Conservation (phyloP, 257 asterid genomes). For the Solanum neorickii region DNA sequence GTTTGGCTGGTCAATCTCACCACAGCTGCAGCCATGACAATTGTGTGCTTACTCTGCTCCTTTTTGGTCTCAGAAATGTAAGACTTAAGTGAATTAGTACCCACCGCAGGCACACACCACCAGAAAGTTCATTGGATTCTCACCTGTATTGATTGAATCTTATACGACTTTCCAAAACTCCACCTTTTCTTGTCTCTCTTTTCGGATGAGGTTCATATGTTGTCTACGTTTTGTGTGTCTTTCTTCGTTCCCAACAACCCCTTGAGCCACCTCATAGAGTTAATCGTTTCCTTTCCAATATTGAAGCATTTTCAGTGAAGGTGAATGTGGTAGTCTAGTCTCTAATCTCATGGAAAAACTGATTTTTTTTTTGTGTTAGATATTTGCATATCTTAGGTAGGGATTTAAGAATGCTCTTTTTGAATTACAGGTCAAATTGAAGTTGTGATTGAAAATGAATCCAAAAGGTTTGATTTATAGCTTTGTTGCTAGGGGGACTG, state of each 20-base stretch:
- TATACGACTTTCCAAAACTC: slow-evolving; percentile 47
- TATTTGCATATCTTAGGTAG: neutral
- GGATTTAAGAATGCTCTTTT: neutral
- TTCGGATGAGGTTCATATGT: slow-evolving; percentile 18
- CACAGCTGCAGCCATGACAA: slow-evolving; percentile 68
- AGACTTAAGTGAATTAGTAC: slow-evolving; percentile 46
- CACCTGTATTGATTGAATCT: slow-evolving; percentile 15
- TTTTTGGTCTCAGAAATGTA: slow-evolving; percentile 36
- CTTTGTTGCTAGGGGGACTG: slow-evolving; percentile 94
- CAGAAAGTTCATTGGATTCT: slow-evolving; percentile 10
- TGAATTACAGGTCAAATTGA: neutral
- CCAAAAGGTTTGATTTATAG: slow-evolving; percentile 94
- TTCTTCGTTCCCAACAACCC: slow-evolving; percentile 14
- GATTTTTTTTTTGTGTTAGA: neutral
- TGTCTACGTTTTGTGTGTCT: slow-evolving; percentile 45
- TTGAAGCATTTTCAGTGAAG: neutral
- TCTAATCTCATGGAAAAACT: neutral
- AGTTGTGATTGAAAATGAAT: slow-evolving; percentile 34
- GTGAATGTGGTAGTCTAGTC: neutral
- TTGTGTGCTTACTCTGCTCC: slow-evolving; percentile 67
- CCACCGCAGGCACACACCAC: slow-evolving; percentile 17
- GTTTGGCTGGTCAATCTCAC: neutral
- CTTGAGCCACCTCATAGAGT: slow-evolving; percentile 74
- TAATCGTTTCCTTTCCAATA: slow-evolving; percentile 43
- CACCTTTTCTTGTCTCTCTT: slow-evolving; percentile 49